Conservation (phyloP, 352 stramenopile genomes). For the Phytophthora syringae region DNA sequence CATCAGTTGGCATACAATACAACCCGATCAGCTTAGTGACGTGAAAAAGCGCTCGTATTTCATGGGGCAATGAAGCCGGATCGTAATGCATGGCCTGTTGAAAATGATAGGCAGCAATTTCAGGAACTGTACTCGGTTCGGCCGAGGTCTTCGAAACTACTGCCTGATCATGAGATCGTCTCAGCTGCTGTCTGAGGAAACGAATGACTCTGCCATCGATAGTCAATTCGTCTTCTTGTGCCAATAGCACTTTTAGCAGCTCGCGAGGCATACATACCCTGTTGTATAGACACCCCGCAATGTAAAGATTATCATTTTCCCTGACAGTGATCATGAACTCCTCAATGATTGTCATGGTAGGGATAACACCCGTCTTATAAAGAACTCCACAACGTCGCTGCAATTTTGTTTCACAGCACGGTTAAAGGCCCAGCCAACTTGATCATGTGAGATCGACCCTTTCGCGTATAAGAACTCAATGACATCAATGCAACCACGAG, state of each 20-base stretch:
- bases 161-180: background rate
- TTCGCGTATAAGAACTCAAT: constrained; percentile 9
- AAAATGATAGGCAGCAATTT: background rate
- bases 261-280: background rate
- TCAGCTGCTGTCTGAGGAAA: constrained; percentile 5
- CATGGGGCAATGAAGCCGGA: background rate
- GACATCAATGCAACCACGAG: background rate
- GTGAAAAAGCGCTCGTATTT: constrained; percentile 1
- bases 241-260: background rate
- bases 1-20: background rate
- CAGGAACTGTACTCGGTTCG: background rate
- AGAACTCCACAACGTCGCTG: background rate
- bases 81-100: background rate
- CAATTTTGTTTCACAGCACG: background rate
- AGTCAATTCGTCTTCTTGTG: background rate
- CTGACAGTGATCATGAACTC: background rate
- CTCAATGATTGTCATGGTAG: background rate
- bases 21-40: background rate
- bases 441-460: background rate
- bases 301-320: background rate
- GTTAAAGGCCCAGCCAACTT: background rate
- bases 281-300: background rate
- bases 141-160: background rate
- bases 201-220: background rate
- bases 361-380: constrained; percentile 1